Base-by-base conservation (phyloP, 257 asterid genomes). In the Solanum tarapatanum region DNA sequence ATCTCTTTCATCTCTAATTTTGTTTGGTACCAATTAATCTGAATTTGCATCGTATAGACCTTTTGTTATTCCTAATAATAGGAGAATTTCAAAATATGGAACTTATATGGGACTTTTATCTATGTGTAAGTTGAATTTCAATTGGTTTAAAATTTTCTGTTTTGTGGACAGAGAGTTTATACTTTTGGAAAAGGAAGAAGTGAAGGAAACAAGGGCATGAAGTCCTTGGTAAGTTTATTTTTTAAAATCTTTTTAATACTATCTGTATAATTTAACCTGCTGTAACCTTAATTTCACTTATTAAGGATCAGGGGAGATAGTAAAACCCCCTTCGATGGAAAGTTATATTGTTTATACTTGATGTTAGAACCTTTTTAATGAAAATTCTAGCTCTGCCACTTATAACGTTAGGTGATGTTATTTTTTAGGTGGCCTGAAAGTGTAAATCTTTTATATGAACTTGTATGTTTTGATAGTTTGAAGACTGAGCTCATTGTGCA, bases 151-250 rank as follows among this genome's bases (percentile, higher is more conserved):
- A 23, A 32, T 64, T 36, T 12, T 70, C 51, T 86, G 64, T 73
- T 55, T 72, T 6, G 30, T 83, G 76, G 76, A 83, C 70, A 87
- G 99, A 92, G 98, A 91, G 99, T 96, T 7, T 96, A 93, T 90
- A 94, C 93, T 87, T 96, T 96, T 87, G 99, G 98, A 89, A 96
- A 95, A 90, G 98, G 98, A 90, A 93, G 91, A 91, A 94, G 98
- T 87, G 98, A 96, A 85, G 99, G 99, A 73, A 92, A 96, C 98
- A 96, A 96, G 92, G 90, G 94, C 91, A 96, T 96, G 99, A 96
- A 96, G 84, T 92, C 98, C 85, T 90, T 94, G 99, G 99, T 95
- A 88, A 90, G 98, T 84, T 62, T 24, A 8, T 13, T 43, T 79
- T 90, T 11, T 3, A 0, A 0, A 17, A 17, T 21, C 23, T 60